Evolutionary conservation across 2,329 filamentous ascomycete species (phyloP), one percentile per base, ranked within the genome.

Genomic region (Corniculantispora saksenae): DNA sequence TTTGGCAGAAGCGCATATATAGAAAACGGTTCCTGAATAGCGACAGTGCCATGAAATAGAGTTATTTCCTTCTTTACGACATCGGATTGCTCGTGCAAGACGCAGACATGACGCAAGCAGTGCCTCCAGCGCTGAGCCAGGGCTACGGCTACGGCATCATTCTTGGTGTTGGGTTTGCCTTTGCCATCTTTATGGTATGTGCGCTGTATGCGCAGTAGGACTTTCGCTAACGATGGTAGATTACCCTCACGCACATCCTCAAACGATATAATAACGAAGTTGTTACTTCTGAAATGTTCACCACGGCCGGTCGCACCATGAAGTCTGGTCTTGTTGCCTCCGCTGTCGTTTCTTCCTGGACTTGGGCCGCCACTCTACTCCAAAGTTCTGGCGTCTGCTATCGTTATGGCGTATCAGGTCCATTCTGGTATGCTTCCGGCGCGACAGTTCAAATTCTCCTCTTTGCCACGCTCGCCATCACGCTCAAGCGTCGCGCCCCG

Each of bases 221-320:
- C 38, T 3, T 47, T n/a, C 40, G 17, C 23, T 45, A 53, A 58
- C 29, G 4, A 2, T 4, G 15, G 29, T 61, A 75, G 78, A 91
- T 91, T 71, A 78, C 86, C 61, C 89, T 89, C n/a, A 92, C 89
- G 1, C 89, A 89, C 76, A 83, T 90, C 32, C 79, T 92, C 65
- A 90, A 89, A 72, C 81, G 87, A 73, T 86, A 78, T 70, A 80
- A 79, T 70, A 75, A 77, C 58, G 93, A 95, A 76, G 81, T 94
- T 3, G 93, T 97, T 76, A 97, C 94, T 0, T 94, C 91, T 0
- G 93, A 97, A 79, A 95, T 93, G 87, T 97, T 97, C 82, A 93
- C 86, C 68, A 97, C 93, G 0, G 93, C 93, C 58, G 93, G 93
- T 21, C 84, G 94, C 67, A 93, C 91, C 1, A 92, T 97, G 69